These are phyloP conservation scores for Dipteronia sinensis DNA, from an alignment of 345 rosid species.

Conservation along the genomic window DNA sequence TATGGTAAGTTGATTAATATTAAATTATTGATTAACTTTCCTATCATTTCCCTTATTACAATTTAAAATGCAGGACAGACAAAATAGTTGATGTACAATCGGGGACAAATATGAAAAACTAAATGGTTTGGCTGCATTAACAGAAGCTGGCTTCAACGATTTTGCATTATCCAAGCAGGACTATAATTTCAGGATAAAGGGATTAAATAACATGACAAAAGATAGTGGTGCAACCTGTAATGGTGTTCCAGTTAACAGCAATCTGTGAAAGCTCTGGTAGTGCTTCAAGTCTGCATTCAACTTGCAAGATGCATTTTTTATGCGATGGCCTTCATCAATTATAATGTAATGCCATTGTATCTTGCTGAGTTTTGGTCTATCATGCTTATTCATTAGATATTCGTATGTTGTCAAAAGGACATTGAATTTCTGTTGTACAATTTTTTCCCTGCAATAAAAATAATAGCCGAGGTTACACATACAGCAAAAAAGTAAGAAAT, in stretches of 20 bases:
- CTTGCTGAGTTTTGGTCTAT: slow-evolving; percentile 87
- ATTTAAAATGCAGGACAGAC: background rate
- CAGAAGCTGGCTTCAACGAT: background rate
- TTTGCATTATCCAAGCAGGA: background rate
- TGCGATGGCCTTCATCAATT: slow-evolving; percentile 97
- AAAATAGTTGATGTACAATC: background rate
- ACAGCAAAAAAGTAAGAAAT: slow-evolving; percentile 12
- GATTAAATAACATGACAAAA: background rate
- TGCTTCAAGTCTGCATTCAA: slow-evolving; percentile 92
- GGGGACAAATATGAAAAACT: background rate
- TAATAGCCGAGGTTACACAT: slow-evolving; percentile 22
- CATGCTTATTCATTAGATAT: slow-evolving; percentile 96
- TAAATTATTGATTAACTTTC: background rate
- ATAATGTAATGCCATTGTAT: slow-evolving; percentile 90
- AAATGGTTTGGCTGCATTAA: background rate
- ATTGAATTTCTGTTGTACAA: slow-evolving; percentile 87
- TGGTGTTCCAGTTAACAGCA: slow-evolving; percentile 91
- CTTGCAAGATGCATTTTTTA: slow-evolving; percentile 97
- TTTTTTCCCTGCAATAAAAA: slow-evolving; percentile 71
- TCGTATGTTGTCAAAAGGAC: slow-evolving; percentile 91
- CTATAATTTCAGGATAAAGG: background rate
- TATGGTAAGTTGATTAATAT: background rate
- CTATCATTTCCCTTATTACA: background rate
- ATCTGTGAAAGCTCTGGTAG: slow-evolving; percentile 81
- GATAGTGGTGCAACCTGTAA: slow-evolving; percentile 55